Percentiles rank a stretch among this genome's conserved stretches.
phyloP scores from a whole-genome alignment of 73 alveolate genomes.

The Tetrahymena malaccensis region DNA sequence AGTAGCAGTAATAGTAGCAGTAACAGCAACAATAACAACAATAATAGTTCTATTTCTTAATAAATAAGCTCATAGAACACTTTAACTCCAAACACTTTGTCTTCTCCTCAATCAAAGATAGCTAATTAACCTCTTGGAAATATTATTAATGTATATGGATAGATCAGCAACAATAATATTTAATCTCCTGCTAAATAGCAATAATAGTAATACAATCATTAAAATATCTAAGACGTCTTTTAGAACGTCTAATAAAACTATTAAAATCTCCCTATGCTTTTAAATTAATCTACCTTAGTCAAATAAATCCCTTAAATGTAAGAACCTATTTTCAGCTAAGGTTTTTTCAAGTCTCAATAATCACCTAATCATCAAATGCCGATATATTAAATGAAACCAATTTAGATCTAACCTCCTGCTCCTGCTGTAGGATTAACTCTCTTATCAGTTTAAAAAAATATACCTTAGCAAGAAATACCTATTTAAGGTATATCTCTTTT shows the following conservation, averaged over 20 bases:
- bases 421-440: neutral
- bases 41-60: neutral
- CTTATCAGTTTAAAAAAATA: neutral
- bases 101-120: neutral
- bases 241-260: neutral
- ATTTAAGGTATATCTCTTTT: neutral
- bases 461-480: neutral
- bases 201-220: neutral
- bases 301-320: neutral
- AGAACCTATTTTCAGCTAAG: neutral
- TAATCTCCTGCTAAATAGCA: neutral
- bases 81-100: neutral
- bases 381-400: neutral
- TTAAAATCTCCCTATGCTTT: neutral
- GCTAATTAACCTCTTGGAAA: neutral
- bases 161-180: neutral
- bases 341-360: neutral
- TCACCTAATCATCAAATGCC: neutral
- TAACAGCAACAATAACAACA: neutral
- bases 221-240: neutral
- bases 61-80: neutral
- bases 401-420: neutral
- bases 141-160: neutral
- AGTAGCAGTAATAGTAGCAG: neutral
- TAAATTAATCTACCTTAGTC: neutral